These are phyloP conservation scores for Aspergillus sp. DNA, from an alignment of 2,329 filamentous ascomycete genomes.

Conservation along the genomic window DNA sequence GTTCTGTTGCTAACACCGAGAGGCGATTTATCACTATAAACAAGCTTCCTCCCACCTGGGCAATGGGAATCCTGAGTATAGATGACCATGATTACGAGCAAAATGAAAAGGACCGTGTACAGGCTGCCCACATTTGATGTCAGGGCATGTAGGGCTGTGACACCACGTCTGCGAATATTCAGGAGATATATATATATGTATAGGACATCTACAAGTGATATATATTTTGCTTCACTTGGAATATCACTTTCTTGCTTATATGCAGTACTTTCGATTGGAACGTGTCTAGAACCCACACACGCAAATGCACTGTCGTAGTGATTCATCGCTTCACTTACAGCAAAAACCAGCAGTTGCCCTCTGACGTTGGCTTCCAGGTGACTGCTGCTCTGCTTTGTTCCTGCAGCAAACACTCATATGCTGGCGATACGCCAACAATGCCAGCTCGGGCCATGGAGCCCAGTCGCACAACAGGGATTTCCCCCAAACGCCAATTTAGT, in stretches of 20 bases:
- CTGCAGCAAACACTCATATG: not conserved
- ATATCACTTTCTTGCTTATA: not conserved
- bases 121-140: not conserved
- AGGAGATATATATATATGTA: not conserved
- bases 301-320: conserved; percentile 1
- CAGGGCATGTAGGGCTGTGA: not conserved
- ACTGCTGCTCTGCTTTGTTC: not conserved
- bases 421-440: not conserved
- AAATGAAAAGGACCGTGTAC: not conserved
- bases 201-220: not conserved
- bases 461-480: not conserved
- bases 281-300: not conserved
- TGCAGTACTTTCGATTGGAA: not conserved
- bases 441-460: not conserved
- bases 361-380: not conserved
- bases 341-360: not conserved
- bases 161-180: not conserved
- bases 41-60: conserved; percentile 67
- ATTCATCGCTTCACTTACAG: conserved; percentile 2
- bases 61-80: conserved; percentile 74
- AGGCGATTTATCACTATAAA: conserved; percentile 61
- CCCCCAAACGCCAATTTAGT: not conserved
- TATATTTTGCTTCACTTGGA: not conserved
- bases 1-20: conserved; percentile 38
- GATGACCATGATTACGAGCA: conserved; percentile 70